phyloP scores from a whole-genome alignment of 23 red algal species.

The Gracilaria caudata region DNA sequence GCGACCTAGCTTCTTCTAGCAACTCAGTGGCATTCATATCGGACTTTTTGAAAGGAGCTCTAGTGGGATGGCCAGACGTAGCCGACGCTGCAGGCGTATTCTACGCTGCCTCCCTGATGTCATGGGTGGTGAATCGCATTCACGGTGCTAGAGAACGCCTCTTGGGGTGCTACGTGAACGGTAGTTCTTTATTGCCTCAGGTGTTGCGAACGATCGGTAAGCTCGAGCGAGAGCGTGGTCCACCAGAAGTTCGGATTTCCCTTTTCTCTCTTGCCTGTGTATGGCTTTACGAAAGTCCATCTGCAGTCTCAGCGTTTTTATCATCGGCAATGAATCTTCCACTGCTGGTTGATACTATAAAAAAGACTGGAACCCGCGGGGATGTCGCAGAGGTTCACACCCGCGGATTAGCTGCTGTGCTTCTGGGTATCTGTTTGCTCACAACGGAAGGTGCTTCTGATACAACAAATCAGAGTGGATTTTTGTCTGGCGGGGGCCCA shows the following conservation, averaged over 20 bases:
- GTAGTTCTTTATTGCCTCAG: constrained; percentile 47
- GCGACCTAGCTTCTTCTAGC: constrained; percentile 2
- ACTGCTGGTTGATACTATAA: constrained; percentile 79
- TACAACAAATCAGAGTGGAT: constrained; percentile 37
- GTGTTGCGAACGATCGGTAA: constrained; percentile 71
- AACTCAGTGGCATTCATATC: constrained; percentile 39
- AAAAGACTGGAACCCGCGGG: constrained; percentile 13
- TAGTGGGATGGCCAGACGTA: constrained; percentile 85
- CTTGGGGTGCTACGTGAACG: constrained; percentile 30
- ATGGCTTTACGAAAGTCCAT: constrained; percentile 80
- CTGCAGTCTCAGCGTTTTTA: constrained; percentile 75
- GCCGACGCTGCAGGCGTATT: constrained; percentile 82
- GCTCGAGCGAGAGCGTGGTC: constrained; percentile 70
- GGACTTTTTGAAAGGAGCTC: constrained; percentile 42
- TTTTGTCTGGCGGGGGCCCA: constrained; percentile 46
- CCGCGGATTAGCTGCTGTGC: constrained; percentile 84
- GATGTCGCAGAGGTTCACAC: constrained; percentile 78
- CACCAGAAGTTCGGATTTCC: constrained; percentile 66
- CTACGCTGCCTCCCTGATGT: constrained; percentile 77
- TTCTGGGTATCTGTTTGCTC: constrained; percentile 81
- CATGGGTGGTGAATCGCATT: constrained; percentile 33
- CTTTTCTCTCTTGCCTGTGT: constrained; percentile 75
- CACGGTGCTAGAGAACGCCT: constrained; percentile 41
- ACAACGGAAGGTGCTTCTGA: constrained; percentile 33
- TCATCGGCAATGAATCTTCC: constrained; percentile 91